phyloP scores from a whole-genome alignment of 2,329 filamentous ascomycete species.

The Fusarium sp. region DNA sequence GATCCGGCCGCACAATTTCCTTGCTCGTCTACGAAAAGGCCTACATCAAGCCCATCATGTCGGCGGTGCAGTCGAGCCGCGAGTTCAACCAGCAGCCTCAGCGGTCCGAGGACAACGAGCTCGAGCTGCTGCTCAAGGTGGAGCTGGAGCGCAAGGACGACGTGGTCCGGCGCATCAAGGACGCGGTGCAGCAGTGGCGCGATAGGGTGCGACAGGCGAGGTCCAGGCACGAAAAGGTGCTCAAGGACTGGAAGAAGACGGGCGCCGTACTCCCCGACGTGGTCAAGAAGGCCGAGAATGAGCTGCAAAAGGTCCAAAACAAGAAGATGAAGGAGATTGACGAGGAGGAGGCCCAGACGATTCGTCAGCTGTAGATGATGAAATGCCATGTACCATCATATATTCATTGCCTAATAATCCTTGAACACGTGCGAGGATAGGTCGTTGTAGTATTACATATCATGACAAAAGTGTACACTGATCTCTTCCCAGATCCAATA shows the following conservation, averaged over 20 bases:
- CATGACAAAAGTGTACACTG: conserved; percentile 48
- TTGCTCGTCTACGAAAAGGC: conserved; percentile 60
- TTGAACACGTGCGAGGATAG: conserved; percentile 34
- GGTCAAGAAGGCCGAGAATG: conserved; percentile 64
- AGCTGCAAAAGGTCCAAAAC: conserved; percentile 66
- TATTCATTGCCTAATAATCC: conserved; percentile 17
- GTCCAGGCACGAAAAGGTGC: conserved; percentile 63
- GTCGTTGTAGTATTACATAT: conserved; percentile 51
- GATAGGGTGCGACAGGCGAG: conserved; percentile 65
- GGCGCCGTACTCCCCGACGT: conserved; percentile 62
- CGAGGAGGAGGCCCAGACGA: conserved; percentile 63
- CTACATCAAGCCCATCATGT: conserved; percentile 70
- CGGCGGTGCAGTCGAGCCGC: conserved; percentile 66
- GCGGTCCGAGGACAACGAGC: conserved; percentile 70
- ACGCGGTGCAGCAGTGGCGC: conserved; percentile 66
- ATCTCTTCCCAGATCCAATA: conserved; percentile 34
- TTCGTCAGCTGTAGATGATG: conserved; percentile 57
- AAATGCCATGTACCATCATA: conserved; percentile 13
- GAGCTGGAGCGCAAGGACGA: conserved; percentile 68
- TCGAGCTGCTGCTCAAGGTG: conserved; percentile 70
- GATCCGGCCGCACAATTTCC: conserved; percentile 58
- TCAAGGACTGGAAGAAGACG: conserved; percentile 66
- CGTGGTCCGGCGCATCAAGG: conserved; percentile 60
- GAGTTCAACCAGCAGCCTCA: conserved; percentile 76
- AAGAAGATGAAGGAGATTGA: conserved; percentile 69